A percentile compares a stretch with the other conserved stretches of the same genome.
These are phyloP conservation scores for Phaffomyces opuntiae DNA, from an alignment of 805 yeast species.

Conservation along the genomic window DNA sequence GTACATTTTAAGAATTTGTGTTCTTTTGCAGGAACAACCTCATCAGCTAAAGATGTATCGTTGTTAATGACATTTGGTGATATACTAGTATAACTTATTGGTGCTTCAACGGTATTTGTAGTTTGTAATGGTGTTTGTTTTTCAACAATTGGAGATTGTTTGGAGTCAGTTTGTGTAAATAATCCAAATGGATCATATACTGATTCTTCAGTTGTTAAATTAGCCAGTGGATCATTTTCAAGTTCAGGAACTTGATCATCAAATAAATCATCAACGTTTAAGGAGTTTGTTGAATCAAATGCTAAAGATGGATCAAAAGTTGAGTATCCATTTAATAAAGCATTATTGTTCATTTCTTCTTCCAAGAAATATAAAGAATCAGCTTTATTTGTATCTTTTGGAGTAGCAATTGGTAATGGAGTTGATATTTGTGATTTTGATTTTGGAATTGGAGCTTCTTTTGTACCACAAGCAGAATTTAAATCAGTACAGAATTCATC, in stretches of 20 bases:
- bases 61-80: slow-evolving; percentile 6
- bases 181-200: slow-evolving; percentile 45
- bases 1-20: slow-evolving; percentile 63
- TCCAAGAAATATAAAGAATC: slow-evolving; percentile 44
- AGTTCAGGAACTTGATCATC: slow-evolving; percentile 4
- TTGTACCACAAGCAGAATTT: slow-evolving; percentile 78
- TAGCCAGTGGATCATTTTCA: slow-evolving; percentile 32
- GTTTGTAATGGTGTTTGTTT: not conserved
- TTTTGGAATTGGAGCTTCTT: slow-evolving; percentile 58
- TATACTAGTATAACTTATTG: not conserved
- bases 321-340: slow-evolving; percentile 10
- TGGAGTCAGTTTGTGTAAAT: slow-evolving; percentile 9
- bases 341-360: slow-evolving; percentile 14
- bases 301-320: slow-evolving; percentile 51
- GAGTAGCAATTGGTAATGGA: slow-evolving; percentile 1
- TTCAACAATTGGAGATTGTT: slow-evolving; percentile 9
- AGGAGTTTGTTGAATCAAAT: slow-evolving; percentile 23
- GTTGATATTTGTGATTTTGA: slow-evolving; percentile 11
- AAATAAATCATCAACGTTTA: slow-evolving; percentile 4
- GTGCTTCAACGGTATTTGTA: not conserved
- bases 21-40: slow-evolving; percentile 66
- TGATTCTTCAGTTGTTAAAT: slow-evolving; percentile 49
- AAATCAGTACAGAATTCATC: slow-evolving; percentile 71
- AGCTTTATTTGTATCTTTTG: not conserved
- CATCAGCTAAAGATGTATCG: slow-evolving; percentile 18